Evolutionary conservation across 2,329 filamentous ascomycete genomes (phyloP).

Genomic region (Pseudogymnoascus sp.): DNA sequence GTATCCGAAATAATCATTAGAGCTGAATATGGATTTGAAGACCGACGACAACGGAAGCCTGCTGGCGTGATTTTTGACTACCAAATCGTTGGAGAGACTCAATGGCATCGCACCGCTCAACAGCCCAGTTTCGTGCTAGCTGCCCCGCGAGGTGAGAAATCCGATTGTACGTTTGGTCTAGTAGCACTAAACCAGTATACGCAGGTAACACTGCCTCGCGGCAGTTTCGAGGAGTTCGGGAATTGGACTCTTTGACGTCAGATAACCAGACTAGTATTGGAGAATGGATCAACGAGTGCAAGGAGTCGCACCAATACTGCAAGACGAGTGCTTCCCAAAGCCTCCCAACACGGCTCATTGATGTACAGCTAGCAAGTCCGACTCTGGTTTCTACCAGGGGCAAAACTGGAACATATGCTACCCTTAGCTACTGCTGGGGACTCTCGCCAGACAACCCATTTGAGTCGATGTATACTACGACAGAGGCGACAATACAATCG

Average conservation of each 20-base stretch:
- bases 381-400: background rate
- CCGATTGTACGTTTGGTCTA: background rate
- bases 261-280: background rate
- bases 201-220: background rate
- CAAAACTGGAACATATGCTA: conserved; percentile 18
- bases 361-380: background rate
- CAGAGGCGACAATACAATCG: background rate
- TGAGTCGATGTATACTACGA: background rate
- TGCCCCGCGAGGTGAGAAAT: background rate
- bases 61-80: background rate
- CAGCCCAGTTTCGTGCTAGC: background rate
- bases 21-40: background rate
- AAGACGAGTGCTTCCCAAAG: background rate
- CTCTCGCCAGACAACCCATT: background rate
- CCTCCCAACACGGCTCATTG: background rate
- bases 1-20: background rate
- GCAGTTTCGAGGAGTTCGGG: background rate
- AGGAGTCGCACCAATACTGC: background rate
- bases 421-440: conserved; percentile 26
- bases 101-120: background rate
- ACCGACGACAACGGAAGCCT: background rate
- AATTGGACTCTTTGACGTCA: background rate
- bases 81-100: background rate
- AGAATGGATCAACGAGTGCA: background rate
- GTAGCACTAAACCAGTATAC: background rate